phyloP scores from a whole-genome alignment of 768 basidiomycete genomes.

The Russula compacta region DNA sequence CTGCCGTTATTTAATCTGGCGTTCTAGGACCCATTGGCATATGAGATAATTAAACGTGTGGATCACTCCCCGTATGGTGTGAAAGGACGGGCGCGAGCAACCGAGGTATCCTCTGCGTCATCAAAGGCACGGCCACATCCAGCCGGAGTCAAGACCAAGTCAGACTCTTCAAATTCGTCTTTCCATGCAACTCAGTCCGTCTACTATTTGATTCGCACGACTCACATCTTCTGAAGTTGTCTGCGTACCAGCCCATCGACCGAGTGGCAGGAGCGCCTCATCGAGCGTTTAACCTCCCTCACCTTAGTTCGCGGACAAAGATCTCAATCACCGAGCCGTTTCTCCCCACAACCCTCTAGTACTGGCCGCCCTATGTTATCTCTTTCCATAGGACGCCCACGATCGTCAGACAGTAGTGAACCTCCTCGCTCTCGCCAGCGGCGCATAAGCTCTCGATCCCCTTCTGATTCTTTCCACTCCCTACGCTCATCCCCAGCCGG shows the following conservation, averaged over 20 bases:
- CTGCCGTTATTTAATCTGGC: background rate
- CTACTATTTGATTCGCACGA: background rate
- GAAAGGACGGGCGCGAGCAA: slow-evolving; percentile 50
- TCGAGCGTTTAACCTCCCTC: slow-evolving; percentile 24
- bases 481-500: slow-evolving; percentile 10
- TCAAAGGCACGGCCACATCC: slow-evolving; percentile 22
- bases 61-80: slow-evolving; percentile 73
- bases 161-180: slow-evolving; percentile 4
- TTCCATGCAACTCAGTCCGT: slow-evolving; percentile 54
- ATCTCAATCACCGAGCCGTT: slow-evolving; percentile 19
- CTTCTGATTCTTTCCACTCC: slow-evolving; percentile 9
- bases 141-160: slow-evolving; percentile 19
- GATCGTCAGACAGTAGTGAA: slow-evolving; percentile 2
- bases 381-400: slow-evolving; percentile 1
- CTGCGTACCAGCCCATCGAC: slow-evolving; percentile 51
- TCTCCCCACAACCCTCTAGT: slow-evolving; percentile 4
- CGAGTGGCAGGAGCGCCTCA: slow-evolving; percentile 75
- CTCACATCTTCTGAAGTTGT: background rate
- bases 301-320: slow-evolving; percentile 24
- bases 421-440: slow-evolving; percentile 16
- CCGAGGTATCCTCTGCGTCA: slow-evolving; percentile 21
- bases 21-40: slow-evolving; percentile 62
- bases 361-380: slow-evolving; percentile 9
- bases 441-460: slow-evolving; percentile 7
- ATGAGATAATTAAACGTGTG: slow-evolving; percentile 75